A percentile compares a stretch with the other conserved stretches of the same genome.
Conservation (phyloP, 257 asterid species). For the Ocimum tenuiflorum region DNA sequence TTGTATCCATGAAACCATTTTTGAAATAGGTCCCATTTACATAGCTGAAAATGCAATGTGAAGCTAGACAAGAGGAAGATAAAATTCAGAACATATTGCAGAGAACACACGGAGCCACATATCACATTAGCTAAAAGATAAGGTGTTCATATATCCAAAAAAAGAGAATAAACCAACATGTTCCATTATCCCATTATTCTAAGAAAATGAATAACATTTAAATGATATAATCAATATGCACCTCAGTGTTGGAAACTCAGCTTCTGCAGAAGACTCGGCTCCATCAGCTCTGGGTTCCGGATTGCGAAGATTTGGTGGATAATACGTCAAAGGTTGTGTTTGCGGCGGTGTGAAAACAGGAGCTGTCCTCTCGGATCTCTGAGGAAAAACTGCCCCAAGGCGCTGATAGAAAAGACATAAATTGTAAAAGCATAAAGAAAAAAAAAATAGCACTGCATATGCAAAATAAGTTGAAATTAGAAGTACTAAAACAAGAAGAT, state of each 20-base stretch:
- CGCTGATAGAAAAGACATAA: conserved; percentile 52
- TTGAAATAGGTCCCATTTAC: neutral
- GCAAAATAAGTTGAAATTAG: conserved; percentile 11
- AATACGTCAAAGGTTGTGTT: conserved; percentile 78
- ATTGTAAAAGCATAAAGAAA: conserved; percentile 11
- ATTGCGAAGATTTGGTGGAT: conserved; percentile 75
- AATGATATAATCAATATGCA: conserved; percentile 18
- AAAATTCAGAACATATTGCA: too few species aligned
- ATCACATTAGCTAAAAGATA: neutral
- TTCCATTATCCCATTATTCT: neutral
- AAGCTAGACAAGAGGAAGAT: too few species aligned
- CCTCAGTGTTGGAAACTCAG: conserved; percentile 93
- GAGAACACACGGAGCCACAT: neutral
- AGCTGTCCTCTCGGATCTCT: conserved; percentile 75
- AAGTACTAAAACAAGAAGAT: conserved; percentile 7
- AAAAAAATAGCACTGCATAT: conserved; percentile 6
- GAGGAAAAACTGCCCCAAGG: conserved; percentile 95
- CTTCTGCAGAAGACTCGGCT: conserved; percentile 85
- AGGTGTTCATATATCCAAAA: neutral
- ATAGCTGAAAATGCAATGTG: too few species aligned
- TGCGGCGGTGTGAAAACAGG: conserved; percentile 94
- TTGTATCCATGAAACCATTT: neutral
- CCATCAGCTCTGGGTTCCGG: conserved; percentile 55
- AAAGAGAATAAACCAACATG: neutral
- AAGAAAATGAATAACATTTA: neutral